A percentile compares a stretch with the other conserved stretches of the same genome.
Conservation (phyloP, 164 flowering plant species). For the Liriodendron chinense region DNA sequence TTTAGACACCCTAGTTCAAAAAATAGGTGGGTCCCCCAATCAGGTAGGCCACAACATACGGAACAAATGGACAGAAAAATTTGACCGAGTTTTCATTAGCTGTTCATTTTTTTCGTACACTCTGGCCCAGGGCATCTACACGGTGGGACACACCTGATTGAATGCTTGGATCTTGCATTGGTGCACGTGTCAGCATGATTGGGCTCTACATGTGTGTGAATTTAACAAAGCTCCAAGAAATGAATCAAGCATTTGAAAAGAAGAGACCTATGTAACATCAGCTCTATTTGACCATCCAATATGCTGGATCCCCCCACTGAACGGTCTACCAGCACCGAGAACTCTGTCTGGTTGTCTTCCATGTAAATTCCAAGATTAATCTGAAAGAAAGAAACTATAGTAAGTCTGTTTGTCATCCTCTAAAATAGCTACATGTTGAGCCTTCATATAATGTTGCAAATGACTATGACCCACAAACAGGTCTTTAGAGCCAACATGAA, state of each 20-base stretch:
- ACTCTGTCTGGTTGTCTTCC: slow-evolving; percentile 52
- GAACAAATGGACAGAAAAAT: not conserved
- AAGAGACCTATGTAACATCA: slow-evolving; percentile 88
- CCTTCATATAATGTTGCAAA: too few relatives aligned
- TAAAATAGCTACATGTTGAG: not conserved
- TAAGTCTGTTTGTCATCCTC: not conserved
- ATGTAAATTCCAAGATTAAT: slow-evolving; percentile 85
- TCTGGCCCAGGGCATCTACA: not conserved
- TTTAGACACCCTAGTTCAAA: not conserved
- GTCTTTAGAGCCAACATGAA: too few relatives aligned
- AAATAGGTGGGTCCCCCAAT: not conserved
- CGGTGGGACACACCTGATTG: not conserved
- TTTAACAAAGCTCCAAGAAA: not conserved
- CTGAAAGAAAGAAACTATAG: slow-evolving; percentile 31
- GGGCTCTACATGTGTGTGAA: not conserved
- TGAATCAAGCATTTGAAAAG: not conserved
- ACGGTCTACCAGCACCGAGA: slow-evolving; percentile 90
- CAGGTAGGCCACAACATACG: not conserved
- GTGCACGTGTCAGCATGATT: not conserved
- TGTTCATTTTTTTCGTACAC: not conserved
- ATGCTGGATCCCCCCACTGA: slow-evolving; percentile 88
- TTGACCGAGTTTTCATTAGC: not conserved
- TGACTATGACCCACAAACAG: too few relatives aligned
- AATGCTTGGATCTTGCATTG: not conserved
- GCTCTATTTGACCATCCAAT: slow-evolving; percentile 81